A percentile compares a stretch with the other conserved stretches of the same genome.
phyloP scores from a whole-genome alignment of 164 flowering plant species.

The Umbilicus rupestris region DNA sequence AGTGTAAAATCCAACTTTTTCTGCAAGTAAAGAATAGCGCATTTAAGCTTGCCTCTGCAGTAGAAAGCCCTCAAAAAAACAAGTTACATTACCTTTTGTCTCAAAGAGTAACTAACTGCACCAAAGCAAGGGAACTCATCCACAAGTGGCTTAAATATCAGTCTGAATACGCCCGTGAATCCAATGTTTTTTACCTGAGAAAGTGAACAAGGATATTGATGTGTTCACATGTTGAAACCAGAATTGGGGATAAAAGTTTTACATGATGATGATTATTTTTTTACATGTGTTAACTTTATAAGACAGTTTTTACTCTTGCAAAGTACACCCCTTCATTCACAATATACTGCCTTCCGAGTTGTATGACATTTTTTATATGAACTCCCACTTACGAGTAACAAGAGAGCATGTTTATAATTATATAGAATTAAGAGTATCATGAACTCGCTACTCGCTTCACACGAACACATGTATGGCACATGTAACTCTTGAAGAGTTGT shows the following conservation, averaged over 20 bases:
- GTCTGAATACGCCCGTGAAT: conserved; percentile 93
- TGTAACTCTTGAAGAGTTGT: too few relatives aligned
- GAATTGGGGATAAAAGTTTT: neutral
- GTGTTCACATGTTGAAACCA: neutral
- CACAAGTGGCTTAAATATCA: conserved; percentile 87
- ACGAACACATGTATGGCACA: too few relatives aligned
- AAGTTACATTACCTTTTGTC: conserved; percentile 54
- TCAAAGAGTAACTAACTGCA: conserved; percentile 78
- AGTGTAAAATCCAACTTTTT: conserved; percentile 88
- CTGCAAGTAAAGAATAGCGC: conserved; percentile 33
- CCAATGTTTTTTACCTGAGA: conserved; percentile 81
- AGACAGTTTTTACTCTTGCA: too few relatives aligned
- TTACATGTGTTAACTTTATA: too few relatives aligned
- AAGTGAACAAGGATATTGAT: conserved; percentile 6
- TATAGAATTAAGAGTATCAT: too few relatives aligned
- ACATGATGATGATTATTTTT: neutral
- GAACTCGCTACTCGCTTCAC: too few relatives aligned
- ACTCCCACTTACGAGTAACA: too few relatives aligned
- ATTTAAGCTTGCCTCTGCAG: neutral
- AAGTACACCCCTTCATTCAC: too few relatives aligned
- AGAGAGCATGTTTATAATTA: too few relatives aligned
- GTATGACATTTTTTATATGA: too few relatives aligned
- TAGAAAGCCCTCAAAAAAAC: neutral
- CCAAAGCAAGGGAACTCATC: conserved; percentile 94
- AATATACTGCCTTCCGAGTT: too few relatives aligned